A percentile compares a stretch with the other conserved stretches of the same genome.
phyloP scores from a whole-genome alignment of 2,329 filamentous ascomycete species.

The Diaporthe ilicicola region DNA sequence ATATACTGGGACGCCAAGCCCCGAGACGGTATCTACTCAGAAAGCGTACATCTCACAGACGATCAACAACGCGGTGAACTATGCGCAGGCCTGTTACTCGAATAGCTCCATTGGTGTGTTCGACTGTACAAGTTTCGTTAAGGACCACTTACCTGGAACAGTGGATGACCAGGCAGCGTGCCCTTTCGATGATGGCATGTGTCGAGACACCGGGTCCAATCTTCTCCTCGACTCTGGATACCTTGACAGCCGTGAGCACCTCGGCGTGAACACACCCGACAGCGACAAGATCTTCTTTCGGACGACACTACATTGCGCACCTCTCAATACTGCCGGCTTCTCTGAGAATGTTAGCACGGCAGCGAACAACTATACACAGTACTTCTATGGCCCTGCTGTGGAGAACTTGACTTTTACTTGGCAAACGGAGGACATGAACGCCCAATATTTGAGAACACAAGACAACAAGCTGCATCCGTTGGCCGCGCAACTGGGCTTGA shows the following conservation, averaged over 20 bases:
- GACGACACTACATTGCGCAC: background rate
- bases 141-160: background rate
- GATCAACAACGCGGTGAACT: constrained; percentile 9
- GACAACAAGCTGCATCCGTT: accelerated
- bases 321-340: background rate
- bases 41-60: background rate
- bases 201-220: constrained; percentile 9
- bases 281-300: constrained; percentile 29
- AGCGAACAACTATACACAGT: background rate
- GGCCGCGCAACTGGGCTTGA: background rate
- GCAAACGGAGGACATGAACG: background rate
- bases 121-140: constrained; percentile 11
- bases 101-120: background rate
- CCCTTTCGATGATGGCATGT: constrained; percentile 34
- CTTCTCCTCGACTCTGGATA: constrained; percentile 31
- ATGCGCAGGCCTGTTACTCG: constrained; percentile 36
- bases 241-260: constrained; percentile 33
- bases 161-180: constrained; percentile 29
- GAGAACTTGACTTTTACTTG: background rate
- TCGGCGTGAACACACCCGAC: constrained; percentile 35
- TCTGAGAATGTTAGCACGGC: background rate
- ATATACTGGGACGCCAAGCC: accelerated
- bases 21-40: no score
- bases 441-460: background rate
- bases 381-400: background rate